These are phyloP conservation scores for Microascus cirrosus DNA, from an alignment of 2,329 filamentous ascomycete species.

Conservation along the genomic window DNA sequence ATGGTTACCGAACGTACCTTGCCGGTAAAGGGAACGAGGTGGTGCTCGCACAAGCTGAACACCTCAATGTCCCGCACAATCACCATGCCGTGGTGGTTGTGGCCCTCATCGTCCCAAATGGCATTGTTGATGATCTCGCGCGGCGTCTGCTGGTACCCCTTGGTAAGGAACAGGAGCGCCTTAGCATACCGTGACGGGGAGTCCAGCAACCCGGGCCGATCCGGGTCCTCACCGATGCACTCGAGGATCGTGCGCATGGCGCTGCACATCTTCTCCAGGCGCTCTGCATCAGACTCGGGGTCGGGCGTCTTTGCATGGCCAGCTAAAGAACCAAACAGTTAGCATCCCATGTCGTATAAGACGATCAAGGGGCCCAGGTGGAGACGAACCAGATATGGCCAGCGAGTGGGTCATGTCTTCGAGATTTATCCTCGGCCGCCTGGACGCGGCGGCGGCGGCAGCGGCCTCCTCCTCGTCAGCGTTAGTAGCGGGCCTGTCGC, in stretches of 20 bases:
- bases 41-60: conserved; percentile 91
- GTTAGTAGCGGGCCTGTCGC: not conserved
- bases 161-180: conserved; percentile 90
- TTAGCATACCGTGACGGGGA: conserved; percentile 85
- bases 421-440: conserved; percentile 1
- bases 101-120: conserved; percentile 77
- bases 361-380: not conserved
- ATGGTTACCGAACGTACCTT: conserved; percentile 47
- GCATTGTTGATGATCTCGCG: conserved; percentile 85
- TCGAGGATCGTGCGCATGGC: conserved; percentile 57
- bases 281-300: conserved; percentile 34
- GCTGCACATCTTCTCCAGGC: conserved; percentile 46
- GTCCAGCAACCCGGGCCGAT: conserved; percentile 51
- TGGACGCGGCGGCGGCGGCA: not conserved
- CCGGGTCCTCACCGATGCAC: conserved; percentile 57
- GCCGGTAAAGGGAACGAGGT: conserved; percentile 90
- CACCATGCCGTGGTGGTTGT: conserved; percentile 87
- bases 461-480: conserved; percentile 3
- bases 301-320: not conserved
- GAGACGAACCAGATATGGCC: not conserved
- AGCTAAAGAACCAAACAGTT: not conserved
- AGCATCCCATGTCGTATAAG: not conserved
- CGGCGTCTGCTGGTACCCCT: conserved; percentile 93
- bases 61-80: conserved; percentile 97
- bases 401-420: conserved; percentile 1